These are phyloP conservation scores for Leucosporidium scottii DNA, from an alignment of 768 basidiomycete species.

Conservation along the genomic window DNA sequence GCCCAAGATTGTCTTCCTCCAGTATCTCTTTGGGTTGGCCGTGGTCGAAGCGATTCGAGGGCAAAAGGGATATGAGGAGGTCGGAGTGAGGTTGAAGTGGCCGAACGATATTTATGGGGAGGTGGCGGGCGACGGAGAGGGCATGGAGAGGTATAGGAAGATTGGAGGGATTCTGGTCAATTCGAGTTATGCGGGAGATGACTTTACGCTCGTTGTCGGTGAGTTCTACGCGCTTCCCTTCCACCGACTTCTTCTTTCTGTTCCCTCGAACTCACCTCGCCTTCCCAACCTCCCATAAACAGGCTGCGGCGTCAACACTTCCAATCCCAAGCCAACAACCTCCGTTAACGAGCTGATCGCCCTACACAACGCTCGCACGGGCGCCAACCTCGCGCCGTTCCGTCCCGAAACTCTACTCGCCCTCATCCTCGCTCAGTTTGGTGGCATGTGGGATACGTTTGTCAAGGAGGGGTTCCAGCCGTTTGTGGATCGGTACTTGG, in stretches of 20 bases:
- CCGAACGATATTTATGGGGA: slow-evolving; percentile 90
- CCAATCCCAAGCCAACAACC: slow-evolving; percentile 71
- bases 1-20: slow-evolving; percentile 75
- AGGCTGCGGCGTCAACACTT: slow-evolving; percentile 87
- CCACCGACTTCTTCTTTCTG: neutral
- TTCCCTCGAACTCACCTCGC: neutral
- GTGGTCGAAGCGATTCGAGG: slow-evolving; percentile 62
- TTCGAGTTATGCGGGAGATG: slow-evolving; percentile 66
- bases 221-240: slow-evolving; percentile 34
- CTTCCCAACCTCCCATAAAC: no score
- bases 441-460: slow-evolving; percentile 69
- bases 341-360: slow-evolving; percentile 67
- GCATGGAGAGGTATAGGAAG: slow-evolving; percentile 53
- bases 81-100: slow-evolving; percentile 78
- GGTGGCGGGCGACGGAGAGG: slow-evolving; percentile 41
- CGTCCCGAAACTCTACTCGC: slow-evolving; percentile 71
- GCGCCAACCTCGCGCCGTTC: slow-evolving; percentile 45
- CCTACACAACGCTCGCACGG: slow-evolving; percentile 33
- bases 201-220: slow-evolving; percentile 77
- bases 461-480: slow-evolving; percentile 65
- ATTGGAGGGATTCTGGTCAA: slow-evolving; percentile 88
- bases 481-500: slow-evolving; percentile 71
- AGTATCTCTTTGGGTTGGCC: slow-evolving; percentile 84
- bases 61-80: slow-evolving; percentile 51
- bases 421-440: slow-evolving; percentile 66